These are phyloP conservation scores for Gypsophila paniculata DNA, from an alignment of 179 eudicot genomes.

Conservation along the genomic window DNA sequence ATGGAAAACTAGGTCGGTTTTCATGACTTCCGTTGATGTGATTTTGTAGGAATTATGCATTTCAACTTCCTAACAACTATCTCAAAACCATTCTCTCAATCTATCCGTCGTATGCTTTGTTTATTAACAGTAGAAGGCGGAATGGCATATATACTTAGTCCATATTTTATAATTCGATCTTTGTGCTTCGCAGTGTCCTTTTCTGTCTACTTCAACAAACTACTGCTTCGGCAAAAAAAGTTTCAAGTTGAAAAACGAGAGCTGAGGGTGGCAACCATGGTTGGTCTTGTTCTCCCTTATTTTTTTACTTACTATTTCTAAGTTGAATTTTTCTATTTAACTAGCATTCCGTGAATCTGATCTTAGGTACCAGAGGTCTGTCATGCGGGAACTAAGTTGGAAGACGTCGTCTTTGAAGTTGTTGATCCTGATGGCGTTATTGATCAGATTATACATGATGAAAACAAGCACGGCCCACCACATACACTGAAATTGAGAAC, in stretches of 20 bases:
- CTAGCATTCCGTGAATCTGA: slow-evolving; percentile 4
- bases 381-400: slow-evolving; percentile 42
- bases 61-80: neutral
- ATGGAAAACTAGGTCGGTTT: slow-evolving; percentile 45
- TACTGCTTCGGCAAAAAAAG: slow-evolving; percentile 27
- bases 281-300: slow-evolving; percentile 24
- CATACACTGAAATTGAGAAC: slow-evolving; percentile 43
- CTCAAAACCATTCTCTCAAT: neutral
- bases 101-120: neutral
- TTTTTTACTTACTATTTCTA: neutral
- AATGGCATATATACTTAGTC: too few relatives aligned
- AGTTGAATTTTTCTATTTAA: neutral
- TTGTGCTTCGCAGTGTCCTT: slow-evolving; percentile 39
- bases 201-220: slow-evolving; percentile 25
- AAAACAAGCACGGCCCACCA: slow-evolving; percentile 32
- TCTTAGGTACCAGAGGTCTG: slow-evolving; percentile 50
- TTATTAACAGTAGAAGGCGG: neutral
- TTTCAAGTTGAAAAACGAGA: slow-evolving; percentile 47
- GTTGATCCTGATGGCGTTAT: slow-evolving; percentile 41
- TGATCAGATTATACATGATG: slow-evolving; percentile 47
- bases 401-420: slow-evolving; percentile 47
- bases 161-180: neutral
- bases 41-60: neutral
- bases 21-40: neutral
- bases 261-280: slow-evolving; percentile 42